Evolutionary conservation across 2,329 filamentous ascomycete species (phyloP), one percentile per base, ranked within the genome.

Genomic region (Sarocladium oryzae): DNA sequence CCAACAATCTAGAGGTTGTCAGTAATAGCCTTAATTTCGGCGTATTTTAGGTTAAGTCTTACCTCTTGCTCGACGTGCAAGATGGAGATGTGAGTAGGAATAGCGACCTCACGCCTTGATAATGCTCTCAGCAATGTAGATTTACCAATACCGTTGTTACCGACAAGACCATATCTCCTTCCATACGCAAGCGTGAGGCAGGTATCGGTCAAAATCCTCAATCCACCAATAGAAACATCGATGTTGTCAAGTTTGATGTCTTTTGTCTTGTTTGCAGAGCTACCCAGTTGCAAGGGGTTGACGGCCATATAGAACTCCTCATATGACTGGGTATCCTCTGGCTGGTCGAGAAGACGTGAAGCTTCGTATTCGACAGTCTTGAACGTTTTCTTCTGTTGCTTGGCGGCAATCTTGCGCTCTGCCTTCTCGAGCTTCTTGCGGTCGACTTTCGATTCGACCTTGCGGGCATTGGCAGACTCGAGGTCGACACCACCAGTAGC

Each of bases 271-370:
- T 82, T 81, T 54, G 84, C 79, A 52, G 80, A 69, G 57, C 77
- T 73, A 51, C 90, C 92, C 54, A 97, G 63, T 66, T 97, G 92
- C 56, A 99, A 79, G 55, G 93, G 93, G 69, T 99, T 99, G 75
- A 99, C 93, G 51, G 89, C 86, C 93, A 99, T 97, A 80, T 95
- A 99, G 73, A 99, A 97, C 67, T 99, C 93, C 71, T 99, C 93
- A 67, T 99, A 99, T 36, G 89, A 95, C 76, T 96, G 86, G 11
- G 91, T 76, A 61, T 85, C 81, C 61, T 92, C 86, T 3, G 89
- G 79, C 69, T 89, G 82, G 64, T 95, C 86, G 58, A 99, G 82
- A 58, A 99, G 76, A 58, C 84, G 85, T 11, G 93, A 97, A 0
- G 93, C 88, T 72, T 99, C 93, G 68, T 99, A 99, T 70, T 96